These are phyloP conservation scores for Xylariaceae sp. DNA, from an alignment of 2,329 filamentous ascomycete genomes.

Conservation along the genomic window DNA sequence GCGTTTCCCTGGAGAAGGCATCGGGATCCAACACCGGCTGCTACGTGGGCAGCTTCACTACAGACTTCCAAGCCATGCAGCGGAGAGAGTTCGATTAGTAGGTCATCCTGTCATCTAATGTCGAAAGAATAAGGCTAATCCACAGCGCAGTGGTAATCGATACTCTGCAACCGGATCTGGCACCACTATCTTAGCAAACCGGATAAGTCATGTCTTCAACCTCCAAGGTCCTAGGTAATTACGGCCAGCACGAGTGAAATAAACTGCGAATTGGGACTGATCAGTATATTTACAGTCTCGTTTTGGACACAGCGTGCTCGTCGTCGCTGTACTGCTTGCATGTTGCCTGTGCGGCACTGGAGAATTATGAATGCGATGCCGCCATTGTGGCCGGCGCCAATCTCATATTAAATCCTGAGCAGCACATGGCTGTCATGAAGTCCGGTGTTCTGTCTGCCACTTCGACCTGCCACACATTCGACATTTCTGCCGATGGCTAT, in stretches of 20 bases:
- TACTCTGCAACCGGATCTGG: constrained; percentile 16
- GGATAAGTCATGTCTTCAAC: constrained; percentile 30
- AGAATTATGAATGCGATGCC: constrained; percentile 15
- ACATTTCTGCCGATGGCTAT: constrained; percentile 22
- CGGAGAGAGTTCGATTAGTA: constrained; percentile 23
- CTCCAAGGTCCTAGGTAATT: constrained; percentile 32
- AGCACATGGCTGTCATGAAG: constrained; percentile 7
- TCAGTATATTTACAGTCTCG: constrained; percentile 24
- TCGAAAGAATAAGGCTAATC: constrained; percentile 7
- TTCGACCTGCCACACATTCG: constrained; percentile 20
- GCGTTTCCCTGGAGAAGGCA: constrained; percentile 12
- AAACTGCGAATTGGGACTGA: not conserved
- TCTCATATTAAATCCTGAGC: constrained; percentile 23
- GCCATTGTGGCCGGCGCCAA: constrained; percentile 30
- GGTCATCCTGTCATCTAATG: not conserved
- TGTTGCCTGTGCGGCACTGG: constrained; percentile 18
- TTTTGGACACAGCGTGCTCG: constrained; percentile 36
- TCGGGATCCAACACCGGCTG: constrained; percentile 16
- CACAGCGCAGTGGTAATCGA: constrained; percentile 10
- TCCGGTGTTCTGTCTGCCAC: constrained; percentile 20
- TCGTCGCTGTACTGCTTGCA: constrained; percentile 31
- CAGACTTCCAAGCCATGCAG: constrained; percentile 21
- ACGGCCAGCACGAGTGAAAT: not conserved
- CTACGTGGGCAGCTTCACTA: constrained; percentile 28
- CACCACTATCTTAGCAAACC: constrained; percentile 17